Percentiles rank a stretch among this genome's conserved stretches.
Conservation (phyloP, 2,329 filamentous ascomycete genomes). For the Sclerotinia nivalis region DNA sequence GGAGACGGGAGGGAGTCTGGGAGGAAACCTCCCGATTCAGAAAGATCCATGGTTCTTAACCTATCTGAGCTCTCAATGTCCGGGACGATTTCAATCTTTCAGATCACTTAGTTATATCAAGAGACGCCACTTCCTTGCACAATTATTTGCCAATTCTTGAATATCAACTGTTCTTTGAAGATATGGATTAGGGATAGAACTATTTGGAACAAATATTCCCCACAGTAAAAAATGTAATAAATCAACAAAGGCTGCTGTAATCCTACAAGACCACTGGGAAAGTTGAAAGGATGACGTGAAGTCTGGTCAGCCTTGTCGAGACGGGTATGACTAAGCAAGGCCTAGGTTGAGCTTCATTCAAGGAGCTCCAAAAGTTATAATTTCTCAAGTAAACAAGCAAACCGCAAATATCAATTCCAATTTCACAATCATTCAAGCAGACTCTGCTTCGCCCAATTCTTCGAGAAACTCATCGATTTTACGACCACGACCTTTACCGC, state of each 20-base stretch:
- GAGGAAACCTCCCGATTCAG: slow-evolving; percentile 53
- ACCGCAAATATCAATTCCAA: background rate
- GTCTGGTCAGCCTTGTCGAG: background rate
- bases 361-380: slow-evolving; percentile 2
- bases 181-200: background rate
- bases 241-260: background rate
- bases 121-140: background rate
- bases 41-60: slow-evolving; percentile 4
- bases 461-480: background rate
- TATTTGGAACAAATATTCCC: background rate
- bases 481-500: background rate
- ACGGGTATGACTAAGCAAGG: slow-evolving; percentile 11
- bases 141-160: background rate
- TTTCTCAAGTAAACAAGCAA: background rate
- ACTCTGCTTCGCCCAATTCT: background rate
- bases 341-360: background rate
- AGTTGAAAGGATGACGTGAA: background rate
- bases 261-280: background rate
- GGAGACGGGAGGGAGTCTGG: slow-evolving; percentile 52
- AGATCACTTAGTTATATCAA: background rate
- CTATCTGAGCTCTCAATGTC: background rate
- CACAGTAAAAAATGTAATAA: background rate
- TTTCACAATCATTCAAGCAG: background rate
- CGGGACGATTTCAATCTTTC: background rate
- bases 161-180: background rate